A percentile compares a stretch with the other conserved stretches of the same genome.
These are phyloP conservation scores for Backusella westeae DNA, from an alignment of 192 early-diverging fungal genomes.

Conservation along the genomic window DNA sequence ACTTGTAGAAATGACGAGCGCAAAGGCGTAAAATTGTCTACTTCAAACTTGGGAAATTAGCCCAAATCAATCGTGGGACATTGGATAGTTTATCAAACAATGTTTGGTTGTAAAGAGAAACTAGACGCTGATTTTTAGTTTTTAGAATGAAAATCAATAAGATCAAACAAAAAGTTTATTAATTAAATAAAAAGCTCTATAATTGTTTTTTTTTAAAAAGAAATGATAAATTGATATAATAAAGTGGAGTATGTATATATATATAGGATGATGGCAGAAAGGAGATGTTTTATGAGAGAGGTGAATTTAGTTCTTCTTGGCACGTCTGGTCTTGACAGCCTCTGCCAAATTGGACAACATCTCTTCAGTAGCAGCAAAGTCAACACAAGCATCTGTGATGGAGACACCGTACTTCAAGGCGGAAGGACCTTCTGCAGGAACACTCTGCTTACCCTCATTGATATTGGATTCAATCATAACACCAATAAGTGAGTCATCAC, in stretches of 20 bases:
- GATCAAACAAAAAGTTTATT: neutral
- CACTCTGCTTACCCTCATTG: conserved; percentile 75
- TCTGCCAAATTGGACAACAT: conserved; percentile 71
- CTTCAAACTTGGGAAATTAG: neutral
- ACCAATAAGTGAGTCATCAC: conserved; percentile 74
- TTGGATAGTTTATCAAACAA: too few species aligned
- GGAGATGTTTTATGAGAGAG: neutral
- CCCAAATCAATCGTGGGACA: neutral
- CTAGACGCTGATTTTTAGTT: too few species aligned
- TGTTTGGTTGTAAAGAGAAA: too few species aligned
- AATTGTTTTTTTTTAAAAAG: neutral
- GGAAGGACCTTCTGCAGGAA: conserved; percentile 70
- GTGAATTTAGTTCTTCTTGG: neutral
- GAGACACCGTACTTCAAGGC: conserved; percentile 82
- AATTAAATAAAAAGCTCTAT: neutral
- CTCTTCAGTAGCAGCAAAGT: conserved; percentile 85
- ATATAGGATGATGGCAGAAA: neutral
- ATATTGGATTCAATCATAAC: conserved; percentile 97
- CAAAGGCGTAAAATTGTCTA: neutral
- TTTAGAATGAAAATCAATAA: neutral
- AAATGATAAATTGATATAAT: neutral
- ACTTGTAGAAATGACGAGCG: neutral
- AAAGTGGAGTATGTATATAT: neutral
- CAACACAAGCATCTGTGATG: conserved; percentile 92
- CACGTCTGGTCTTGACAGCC: conserved; percentile 68